A percentile compares a stretch with the other conserved stretches of the same genome.
Evolutionary conservation across 78 protist genomes (phyloP).

Genomic region (Corallochytrium limacisporum): DNA sequence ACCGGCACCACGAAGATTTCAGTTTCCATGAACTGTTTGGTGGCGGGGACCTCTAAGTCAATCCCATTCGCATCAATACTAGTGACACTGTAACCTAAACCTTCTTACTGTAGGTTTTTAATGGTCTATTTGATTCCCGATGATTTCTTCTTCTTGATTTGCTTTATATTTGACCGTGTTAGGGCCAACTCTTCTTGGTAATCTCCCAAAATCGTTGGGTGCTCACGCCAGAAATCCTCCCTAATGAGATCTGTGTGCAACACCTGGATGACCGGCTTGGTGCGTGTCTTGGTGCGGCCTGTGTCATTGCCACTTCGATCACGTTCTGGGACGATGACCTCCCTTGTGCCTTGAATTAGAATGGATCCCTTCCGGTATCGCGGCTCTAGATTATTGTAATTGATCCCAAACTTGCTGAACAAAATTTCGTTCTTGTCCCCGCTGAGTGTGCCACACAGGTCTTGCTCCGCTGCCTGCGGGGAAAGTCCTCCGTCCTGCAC

Average conservation of each 20-base stretch:
- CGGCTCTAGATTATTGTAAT: constrained; percentile 48
- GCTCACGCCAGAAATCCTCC: background rate
- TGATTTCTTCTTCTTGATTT: too few relatives aligned
- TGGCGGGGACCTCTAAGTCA: too few relatives aligned
- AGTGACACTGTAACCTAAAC: too few relatives aligned
- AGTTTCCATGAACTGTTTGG: too few relatives aligned
- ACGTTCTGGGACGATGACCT: background rate
- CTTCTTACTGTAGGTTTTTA: too few relatives aligned
- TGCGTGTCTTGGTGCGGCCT: background rate
- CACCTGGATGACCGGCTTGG: background rate
- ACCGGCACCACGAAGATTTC: too few relatives aligned
- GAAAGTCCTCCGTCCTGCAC: constrained; percentile 41
- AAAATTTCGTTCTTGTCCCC: constrained; percentile 70
- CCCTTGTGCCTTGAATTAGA: background rate
- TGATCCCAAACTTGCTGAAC: constrained; percentile 47
- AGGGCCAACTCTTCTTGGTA: too few relatives aligned
- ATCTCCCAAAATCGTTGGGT: background rate
- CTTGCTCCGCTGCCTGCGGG: constrained; percentile 37
- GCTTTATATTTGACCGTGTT: too few relatives aligned
- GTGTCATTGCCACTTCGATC: background rate
- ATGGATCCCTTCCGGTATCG: constrained; percentile 65
- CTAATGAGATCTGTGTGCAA: background rate
- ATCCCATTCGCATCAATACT: too few relatives aligned
- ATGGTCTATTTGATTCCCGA: too few relatives aligned
- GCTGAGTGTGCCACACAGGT: constrained; percentile 28